Conservation (phyloP, 2,329 filamentous ascomycete genomes). For the Pseudopithomyces chartarum region DNA sequence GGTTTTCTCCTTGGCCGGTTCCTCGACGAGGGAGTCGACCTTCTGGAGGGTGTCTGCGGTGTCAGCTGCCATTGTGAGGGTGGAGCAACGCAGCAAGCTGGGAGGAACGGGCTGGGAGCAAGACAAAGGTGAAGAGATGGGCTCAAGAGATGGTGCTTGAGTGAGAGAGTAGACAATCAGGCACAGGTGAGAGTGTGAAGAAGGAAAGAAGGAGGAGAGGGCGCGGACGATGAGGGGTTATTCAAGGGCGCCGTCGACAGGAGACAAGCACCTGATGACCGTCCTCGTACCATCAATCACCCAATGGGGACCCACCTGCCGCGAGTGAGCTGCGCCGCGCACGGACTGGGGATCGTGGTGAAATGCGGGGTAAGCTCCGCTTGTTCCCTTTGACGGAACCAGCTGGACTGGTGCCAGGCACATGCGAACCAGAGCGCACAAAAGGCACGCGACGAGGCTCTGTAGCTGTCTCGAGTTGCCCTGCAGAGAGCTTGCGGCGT, state of each 20-base stretch:
- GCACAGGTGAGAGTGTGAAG: conserved; percentile 31
- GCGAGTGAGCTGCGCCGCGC: conserved; percentile 12
- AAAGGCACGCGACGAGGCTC: not conserved
- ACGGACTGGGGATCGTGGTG: conserved; percentile 23
- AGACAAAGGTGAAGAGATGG: conserved; percentile 5
- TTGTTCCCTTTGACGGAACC: conserved; percentile 17
- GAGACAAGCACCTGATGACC: conserved; percentile 43
- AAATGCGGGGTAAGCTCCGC: conserved; percentile 33
- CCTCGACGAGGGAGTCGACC: conserved; percentile 89
- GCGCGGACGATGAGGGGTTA: conserved; percentile 43
- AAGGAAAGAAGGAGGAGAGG: conserved; percentile 26
- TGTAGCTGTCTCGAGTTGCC: not conserved
- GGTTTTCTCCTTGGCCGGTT: conserved; percentile 64
- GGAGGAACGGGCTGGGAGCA: conserved; percentile 7
- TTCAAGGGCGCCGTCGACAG: conserved; percentile 27
- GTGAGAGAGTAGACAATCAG: conserved; percentile 13
- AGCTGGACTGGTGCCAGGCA: not conserved
- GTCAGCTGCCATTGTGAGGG: conserved; percentile 59
- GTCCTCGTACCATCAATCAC: conserved; percentile 30
- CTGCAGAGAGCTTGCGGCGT: not conserved
- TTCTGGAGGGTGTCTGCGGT: conserved; percentile 69
- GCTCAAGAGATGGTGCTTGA: conserved; percentile 7
- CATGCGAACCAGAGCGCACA: not conserved
- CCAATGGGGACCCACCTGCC: conserved; percentile 21
- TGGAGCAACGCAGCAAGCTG: conserved; percentile 13